A percentile compares a stretch with the other conserved stretches of the same genome.
Conservation (phyloP, 2,329 filamentous ascomycete species). For the Pestalotiopsis sp. region DNA sequence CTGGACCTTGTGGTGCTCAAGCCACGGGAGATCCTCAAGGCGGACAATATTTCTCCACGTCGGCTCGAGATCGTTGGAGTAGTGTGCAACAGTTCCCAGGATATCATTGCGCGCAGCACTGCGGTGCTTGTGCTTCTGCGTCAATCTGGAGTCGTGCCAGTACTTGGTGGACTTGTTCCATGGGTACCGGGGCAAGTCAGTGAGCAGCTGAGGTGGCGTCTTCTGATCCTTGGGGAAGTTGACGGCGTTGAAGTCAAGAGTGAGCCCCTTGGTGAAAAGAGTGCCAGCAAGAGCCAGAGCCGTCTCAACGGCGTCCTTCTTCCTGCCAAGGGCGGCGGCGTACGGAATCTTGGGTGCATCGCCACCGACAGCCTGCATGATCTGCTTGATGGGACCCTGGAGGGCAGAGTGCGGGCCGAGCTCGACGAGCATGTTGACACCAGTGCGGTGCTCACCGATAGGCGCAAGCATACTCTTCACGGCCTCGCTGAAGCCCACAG, state of each 20-base stretch:
- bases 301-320: slow-evolving; percentile 49
- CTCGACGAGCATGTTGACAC: slow-evolving; percentile 48
- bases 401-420: slow-evolving; percentile 53
- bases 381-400: slow-evolving; percentile 53
- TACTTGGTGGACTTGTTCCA: slow-evolving; percentile 49
- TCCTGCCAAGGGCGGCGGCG: slow-evolving; percentile 50
- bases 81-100: slow-evolving; percentile 46
- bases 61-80: slow-evolving; percentile 46
- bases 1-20: slow-evolving; percentile 61
- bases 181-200: slow-evolving; percentile 49
- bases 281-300: slow-evolving; percentile 45
- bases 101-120: slow-evolving; percentile 46
- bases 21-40: slow-evolving; percentile 56
- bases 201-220: slow-evolving; percentile 35
- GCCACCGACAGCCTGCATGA: slow-evolving; percentile 45
- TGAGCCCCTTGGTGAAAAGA: slow-evolving; percentile 47
- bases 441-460: slow-evolving; percentile 37
- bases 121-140: slow-evolving; percentile 42
- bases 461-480: slow-evolving; percentile 41
- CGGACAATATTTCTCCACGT: slow-evolving; percentile 52
- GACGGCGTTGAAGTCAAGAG: slow-evolving; percentile 46
- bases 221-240: slow-evolving; percentile 45
- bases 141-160: slow-evolving; percentile 50
- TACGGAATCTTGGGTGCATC: slow-evolving; percentile 46
- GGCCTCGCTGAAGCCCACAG: slow-evolving; percentile 41